Evolutionary conservation across 2,329 filamentous ascomycete genomes (phyloP).

Genomic region (Monilinia fructigena): DNA sequence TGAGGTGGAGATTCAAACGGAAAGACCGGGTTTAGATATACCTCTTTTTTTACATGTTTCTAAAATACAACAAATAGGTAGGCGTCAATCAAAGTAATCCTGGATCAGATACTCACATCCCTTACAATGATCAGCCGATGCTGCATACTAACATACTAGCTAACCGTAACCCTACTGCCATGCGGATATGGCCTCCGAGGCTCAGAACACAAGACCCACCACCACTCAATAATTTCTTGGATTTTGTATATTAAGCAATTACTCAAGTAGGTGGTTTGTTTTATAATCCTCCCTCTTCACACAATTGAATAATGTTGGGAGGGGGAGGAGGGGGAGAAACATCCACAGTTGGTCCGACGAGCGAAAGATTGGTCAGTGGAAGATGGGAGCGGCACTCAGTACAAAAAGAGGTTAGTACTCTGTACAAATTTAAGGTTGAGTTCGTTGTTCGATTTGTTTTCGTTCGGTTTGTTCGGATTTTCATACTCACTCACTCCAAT

Average conservation of each 20-base stretch:
- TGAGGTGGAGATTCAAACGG: constrained; percentile 1
- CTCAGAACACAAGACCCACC: neutral
- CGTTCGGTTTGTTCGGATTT: too few species aligned
- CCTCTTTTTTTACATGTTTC: neutral
- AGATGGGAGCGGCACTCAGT: too few species aligned
- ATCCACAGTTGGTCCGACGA: too few species aligned
- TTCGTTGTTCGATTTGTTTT: too few species aligned
- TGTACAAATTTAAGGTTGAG: too few species aligned
- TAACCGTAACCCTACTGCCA: neutral
- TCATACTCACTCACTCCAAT: too few species aligned
- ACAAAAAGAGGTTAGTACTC: too few species aligned
- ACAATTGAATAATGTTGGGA: neutral
- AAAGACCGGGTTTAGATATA: constrained; percentile 15
- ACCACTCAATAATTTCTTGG: neutral
- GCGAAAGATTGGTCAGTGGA: too few species aligned
- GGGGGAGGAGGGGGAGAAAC: too few species aligned
- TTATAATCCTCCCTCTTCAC: constrained; percentile 1
- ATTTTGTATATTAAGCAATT: neutral
- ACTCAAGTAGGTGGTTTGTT: neutral
- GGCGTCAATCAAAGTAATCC: constrained; percentile 2
- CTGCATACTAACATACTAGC: too few species aligned
- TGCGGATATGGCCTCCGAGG: neutral
- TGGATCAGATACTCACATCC: constrained; percentile 5
- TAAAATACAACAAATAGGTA: constrained; percentile 4
- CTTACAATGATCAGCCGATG: neutral